Evolutionary conservation across 2,329 filamentous ascomycete genomes (phyloP), one percentile per base, ranked within the genome.

Genomic region (Escovopsis weberi): DNA sequence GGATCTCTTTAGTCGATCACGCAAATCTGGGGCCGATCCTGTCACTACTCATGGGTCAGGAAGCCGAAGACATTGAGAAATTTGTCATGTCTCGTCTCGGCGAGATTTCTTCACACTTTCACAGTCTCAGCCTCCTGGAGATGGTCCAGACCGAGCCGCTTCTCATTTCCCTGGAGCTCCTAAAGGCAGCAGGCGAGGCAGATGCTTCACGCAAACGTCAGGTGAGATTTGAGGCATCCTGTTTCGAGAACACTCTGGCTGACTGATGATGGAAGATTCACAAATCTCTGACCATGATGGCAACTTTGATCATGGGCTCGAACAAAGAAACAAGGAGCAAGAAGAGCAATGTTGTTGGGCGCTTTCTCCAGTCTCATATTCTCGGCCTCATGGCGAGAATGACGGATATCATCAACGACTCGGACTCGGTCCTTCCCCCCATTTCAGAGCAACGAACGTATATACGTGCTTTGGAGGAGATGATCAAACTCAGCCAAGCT

Each of bases 331-430:
- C 56, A 1, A 65, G 70, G 42, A 63, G 61, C 38, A 74, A 69
- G 49, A 72, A 68, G 44, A 58, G 58, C 2, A 76, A 81, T 45
- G 62, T 75, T 1, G 68, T 93, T 23, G 80, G 78, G 1, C 67
- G 74, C 0, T 96, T 94, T 56, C 74, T 96, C 36, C 80, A 93
- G 48, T 74, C 76, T 28, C 82, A 95, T 57, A 79, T 93, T 32
- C 72, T 98, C 6, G 89, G 87, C 6, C 78, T 96, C 42, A 87
- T 95, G 61, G 80, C 85, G 6, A 75, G 81, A 33, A 78, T 96
- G 49, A 85, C 85, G 1, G 80, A 88, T 42, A 66, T 74, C 9
- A 79, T 95, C 45, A 91, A 88, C 52, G 82, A 85, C 55, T 67
- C 70, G 11, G 56, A 62, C 32, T 65, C 67, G 34, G 63, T 69